These are phyloP conservation scores for Daldinia decipiens DNA, from an alignment of 495 filamentous ascomycete species.

Conservation along the genomic window DNA sequence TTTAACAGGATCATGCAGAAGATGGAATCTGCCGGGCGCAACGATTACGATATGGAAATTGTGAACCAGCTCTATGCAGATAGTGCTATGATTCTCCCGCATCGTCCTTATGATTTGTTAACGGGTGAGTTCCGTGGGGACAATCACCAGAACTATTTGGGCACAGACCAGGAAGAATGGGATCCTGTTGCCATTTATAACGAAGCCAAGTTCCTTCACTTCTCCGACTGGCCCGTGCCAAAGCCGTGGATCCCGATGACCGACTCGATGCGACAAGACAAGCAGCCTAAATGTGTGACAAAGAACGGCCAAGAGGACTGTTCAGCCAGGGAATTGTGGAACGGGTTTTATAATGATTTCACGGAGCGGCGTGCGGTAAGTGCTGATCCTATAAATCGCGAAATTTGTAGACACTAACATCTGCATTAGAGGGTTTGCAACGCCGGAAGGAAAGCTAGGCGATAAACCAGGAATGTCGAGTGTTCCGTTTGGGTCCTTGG, in stretches of 20 bases:
- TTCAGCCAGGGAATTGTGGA: constrained; percentile 73
- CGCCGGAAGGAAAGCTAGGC: constrained; percentile 33
- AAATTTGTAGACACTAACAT: constrained; percentile 27
- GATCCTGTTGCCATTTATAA: constrained; percentile 69
- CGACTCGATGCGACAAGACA: constrained; percentile 61
- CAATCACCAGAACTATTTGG: constrained; percentile 70
- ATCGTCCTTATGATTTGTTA: constrained; percentile 75
- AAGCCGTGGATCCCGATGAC: constrained; percentile 81
- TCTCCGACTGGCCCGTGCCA: constrained; percentile 82
- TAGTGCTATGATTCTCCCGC: constrained; percentile 76
- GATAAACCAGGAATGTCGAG: constrained; percentile 16
- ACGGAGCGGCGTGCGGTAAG: constrained; percentile 67
- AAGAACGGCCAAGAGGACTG: constrained; percentile 63
- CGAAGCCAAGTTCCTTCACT: constrained; percentile 82
- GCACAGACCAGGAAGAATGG: constrained; percentile 71
- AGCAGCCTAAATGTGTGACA: constrained; percentile 65
- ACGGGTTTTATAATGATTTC: constrained; percentile 76
- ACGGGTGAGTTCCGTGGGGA: constrained; percentile 74
- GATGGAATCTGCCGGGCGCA: constrained; percentile 52
- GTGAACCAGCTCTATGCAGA: constrained; percentile 75
- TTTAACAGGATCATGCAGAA: constrained; percentile 63
- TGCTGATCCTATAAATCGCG: not conserved
- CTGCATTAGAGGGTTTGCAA: constrained; percentile 38
- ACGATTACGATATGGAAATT: constrained; percentile 77
- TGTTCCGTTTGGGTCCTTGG: constrained; percentile 5